Percentiles rank a stretch among this genome's conserved stretches.
phyloP scores from a whole-genome alignment of 1,284 basidiomycete genomes.

The Neotropicomus parvogracilis region DNA sequence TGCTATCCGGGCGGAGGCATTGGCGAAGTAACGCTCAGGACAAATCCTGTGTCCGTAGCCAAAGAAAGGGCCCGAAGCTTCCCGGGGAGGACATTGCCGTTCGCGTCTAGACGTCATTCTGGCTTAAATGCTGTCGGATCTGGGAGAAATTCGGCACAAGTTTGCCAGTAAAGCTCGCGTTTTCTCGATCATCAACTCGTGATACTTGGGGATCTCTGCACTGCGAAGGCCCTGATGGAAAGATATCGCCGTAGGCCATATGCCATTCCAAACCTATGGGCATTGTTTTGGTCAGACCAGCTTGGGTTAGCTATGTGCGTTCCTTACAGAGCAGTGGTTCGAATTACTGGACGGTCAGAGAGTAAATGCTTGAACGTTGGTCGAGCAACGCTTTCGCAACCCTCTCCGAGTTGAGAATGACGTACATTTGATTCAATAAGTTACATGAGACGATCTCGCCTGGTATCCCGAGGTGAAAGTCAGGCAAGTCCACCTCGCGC shows the following conservation, averaged over 20 bases:
- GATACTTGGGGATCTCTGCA: slow-evolving; percentile 15
- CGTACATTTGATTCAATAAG: slow-evolving; percentile 19
- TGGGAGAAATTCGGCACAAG: slow-evolving; percentile 7
- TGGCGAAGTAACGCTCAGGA: no score
- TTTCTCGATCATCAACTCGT: slow-evolving; percentile 6
- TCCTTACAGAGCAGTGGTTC: slow-evolving; percentile 14
- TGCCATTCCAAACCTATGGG: slow-evolving; percentile 18
- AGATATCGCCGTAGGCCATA: slow-evolving; percentile 20
- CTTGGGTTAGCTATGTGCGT: not conserved
- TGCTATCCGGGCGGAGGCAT: no score
- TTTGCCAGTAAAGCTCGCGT: slow-evolving; percentile 5
- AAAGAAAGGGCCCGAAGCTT: no score
- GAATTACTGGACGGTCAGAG: slow-evolving; percentile 14
- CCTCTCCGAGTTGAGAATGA: slow-evolving; percentile 25
- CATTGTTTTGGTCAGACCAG: not conserved
- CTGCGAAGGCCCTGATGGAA: slow-evolving; percentile 15
- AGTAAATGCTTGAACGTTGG: slow-evolving; percentile 24
- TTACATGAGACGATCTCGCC: slow-evolving; percentile 24
- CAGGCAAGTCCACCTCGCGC: not conserved
- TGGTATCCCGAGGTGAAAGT: slow-evolving; percentile 1
- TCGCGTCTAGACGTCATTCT: no score
- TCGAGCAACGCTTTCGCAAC: slow-evolving; percentile 23
- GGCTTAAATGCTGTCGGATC: no score
- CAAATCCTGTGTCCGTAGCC: no score
- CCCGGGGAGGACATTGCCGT: no score